Conservation (phyloP, 2,329 filamentous ascomycete species). For the Penicillium aurantiogriseum region DNA sequence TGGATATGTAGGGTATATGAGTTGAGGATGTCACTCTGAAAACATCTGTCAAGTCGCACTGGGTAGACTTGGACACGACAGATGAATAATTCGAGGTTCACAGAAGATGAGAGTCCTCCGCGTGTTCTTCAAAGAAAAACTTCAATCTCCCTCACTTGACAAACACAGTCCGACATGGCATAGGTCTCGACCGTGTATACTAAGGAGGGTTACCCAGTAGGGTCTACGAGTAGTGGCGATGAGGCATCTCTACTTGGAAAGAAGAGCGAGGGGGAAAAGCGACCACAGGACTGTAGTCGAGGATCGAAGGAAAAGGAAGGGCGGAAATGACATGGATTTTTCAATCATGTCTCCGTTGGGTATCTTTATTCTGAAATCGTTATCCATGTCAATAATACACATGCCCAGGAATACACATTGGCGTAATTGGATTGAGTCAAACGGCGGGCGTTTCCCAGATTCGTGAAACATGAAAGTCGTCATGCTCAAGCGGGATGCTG, state of each 20-base stretch:
- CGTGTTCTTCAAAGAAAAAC: slow-evolving; percentile 20
- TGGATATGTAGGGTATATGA: neutral
- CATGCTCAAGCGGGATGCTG: neutral
- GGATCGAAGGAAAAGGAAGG: neutral
- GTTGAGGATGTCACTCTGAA: slow-evolving; percentile 26
- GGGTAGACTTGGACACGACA: slow-evolving; percentile 17
- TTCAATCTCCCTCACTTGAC: slow-evolving; percentile 44
- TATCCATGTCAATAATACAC: slow-evolving; percentile 3
- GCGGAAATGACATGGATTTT: neutral
- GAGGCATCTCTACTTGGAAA: neutral
- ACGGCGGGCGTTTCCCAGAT: neutral
- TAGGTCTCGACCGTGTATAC: slow-evolving; percentile 45
- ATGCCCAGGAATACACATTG: neutral
- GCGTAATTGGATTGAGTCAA: neutral
- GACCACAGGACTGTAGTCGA: neutral
- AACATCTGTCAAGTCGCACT: slow-evolving; percentile 16
- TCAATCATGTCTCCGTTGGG: slow-evolving; percentile 8
- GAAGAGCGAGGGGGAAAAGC: neutral
- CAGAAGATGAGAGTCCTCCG: slow-evolving; percentile 29
- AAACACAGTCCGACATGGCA: slow-evolving; percentile 46
- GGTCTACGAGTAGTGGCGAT: slow-evolving; percentile 1
- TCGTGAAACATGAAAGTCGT: neutral
- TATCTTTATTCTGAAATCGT: slow-evolving; percentile 11
- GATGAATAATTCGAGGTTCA: slow-evolving; percentile 26
- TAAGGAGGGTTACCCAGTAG: slow-evolving; percentile 33